Evolutionary conservation across 2,329 filamentous ascomycete genomes (phyloP), one percentile per base, ranked within the genome.

Genomic region (Stagonosporopsis tanaceti): DNA sequence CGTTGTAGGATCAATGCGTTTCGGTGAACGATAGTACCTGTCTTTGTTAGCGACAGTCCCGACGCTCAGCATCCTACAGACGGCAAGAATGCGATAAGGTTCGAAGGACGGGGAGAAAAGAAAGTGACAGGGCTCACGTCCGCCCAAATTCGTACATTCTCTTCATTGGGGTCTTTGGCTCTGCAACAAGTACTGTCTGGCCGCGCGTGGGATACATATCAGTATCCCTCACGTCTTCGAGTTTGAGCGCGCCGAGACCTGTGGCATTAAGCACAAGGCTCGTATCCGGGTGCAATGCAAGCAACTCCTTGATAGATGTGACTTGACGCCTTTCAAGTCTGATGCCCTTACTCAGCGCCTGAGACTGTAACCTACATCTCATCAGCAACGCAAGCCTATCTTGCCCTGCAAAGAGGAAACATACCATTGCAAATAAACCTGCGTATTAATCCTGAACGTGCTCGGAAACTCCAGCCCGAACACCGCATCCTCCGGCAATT

Each of bases 231-330:
- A 98, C 93, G 38, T 95, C 95, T n/a, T 90, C 91, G 1, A 98
- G 86, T 50, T 84, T 86, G 40, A 85, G 84, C 0, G 93, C 89
- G 9, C 89, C 85, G 5, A 98, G 80, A 0, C 93, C 95, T 0
- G 93, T 93, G 66, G 91, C 91, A 73, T 98, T 98, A 64, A 98
- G 79, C 1, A 97, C 79, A 2, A 96, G 76, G 62, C 91, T 86
- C 1, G 88, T 88, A 0, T 80, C 79, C 59, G 87, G 82, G 68
- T 90, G 87, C 35, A 87, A 75, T 1, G 67, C 62, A 0, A 85
- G 81, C 0, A 92, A 90, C 17, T 95, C 87, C 0, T 81, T 76
- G 53, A 98, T 83, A 71, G 97, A 91, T 15, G 79, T 76, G 46
- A 78, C 76, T n/a, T 77, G 69, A 12, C 78, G 75, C 17, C 80